These are phyloP conservation scores for Neurospora cerealis DNA, from an alignment of 495 filamentous ascomycete genomes.

Conservation along the genomic window DNA sequence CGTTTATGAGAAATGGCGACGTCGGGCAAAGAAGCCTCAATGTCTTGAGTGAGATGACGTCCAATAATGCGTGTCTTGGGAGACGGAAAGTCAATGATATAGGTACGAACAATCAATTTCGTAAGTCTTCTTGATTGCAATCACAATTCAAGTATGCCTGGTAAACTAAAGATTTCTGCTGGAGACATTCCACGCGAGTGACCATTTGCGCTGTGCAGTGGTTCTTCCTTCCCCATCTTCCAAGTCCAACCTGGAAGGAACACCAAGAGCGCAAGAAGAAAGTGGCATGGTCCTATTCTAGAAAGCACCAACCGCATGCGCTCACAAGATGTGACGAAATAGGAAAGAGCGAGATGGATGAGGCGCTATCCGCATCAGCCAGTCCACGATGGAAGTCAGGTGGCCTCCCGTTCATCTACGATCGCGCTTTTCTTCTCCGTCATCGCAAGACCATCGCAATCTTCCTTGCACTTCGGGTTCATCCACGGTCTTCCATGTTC, in stretches of 20 bases:
- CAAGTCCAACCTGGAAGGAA: neutral
- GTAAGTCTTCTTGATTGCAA: neutral
- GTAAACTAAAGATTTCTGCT: neutral
- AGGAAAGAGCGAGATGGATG: neutral
- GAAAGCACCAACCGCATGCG: neutral
- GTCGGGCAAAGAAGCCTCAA: neutral
- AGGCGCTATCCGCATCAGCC: neutral
- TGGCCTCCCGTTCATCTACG: neutral
- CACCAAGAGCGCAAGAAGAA: neutral
- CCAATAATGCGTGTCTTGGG: neutral
- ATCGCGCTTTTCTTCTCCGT: neutral
- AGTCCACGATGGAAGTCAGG: neutral
- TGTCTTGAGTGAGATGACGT: neutral
- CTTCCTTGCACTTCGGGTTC: neutral
- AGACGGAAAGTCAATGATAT: neutral
- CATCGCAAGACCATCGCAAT: neutral
- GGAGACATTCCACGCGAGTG: neutral
- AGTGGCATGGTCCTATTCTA: neutral
- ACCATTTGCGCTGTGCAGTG: neutral
- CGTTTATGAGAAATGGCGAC: neutral
- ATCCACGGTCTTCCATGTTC: neutral
- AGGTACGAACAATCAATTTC: neutral
- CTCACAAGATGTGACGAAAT: neutral
- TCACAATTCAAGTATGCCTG: neutral
- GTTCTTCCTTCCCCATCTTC: neutral